Evolutionary conservation across 208 protist genomes (phyloP), one percentile per base, ranked within the genome.

Genomic region (Leishmania tropica): DNA sequence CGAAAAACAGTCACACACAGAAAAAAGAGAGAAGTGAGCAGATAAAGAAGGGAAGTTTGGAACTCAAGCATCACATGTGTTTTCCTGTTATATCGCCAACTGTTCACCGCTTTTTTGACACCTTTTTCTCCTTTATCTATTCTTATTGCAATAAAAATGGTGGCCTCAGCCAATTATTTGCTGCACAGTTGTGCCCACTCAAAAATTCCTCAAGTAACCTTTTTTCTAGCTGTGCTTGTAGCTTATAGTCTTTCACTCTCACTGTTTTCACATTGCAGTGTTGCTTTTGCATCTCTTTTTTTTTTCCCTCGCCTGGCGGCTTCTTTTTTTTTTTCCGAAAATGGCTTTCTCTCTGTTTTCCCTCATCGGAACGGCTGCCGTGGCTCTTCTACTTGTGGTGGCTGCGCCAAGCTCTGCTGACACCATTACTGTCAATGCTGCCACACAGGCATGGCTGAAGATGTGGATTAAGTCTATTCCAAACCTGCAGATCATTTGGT

Each of bases 401-500:
- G 75, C 81, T 19, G 75, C 75, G 0, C 81, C 81, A 11, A 35
- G 45, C 7, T 35, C 35, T 31, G 81, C 75, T 11, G 75, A 79
- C 47, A 64, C 79, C 47, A 78, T 80, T 51, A 76, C 13, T 21
- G 35, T 80, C 4, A 84, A 84, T 51, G 21, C 8, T 1, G 68
- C 68, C 42, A 84, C 81, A 0, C 19, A 48, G 7, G 21, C n/a
- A 3, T 84, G 60, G 60, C 35, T 84, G 47, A 6, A 62, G 3
- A 76, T 31, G 40, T 84, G 81, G 81, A 58, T 84, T 53, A 24
- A 35, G 10, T 76, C 81, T 13, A 84, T 84, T 51, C 81, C 81
- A 3, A 84, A 84, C 45, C 24, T 84, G 75, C 45, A 77, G 81
- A 80, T 53, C 21, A 77, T 84, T 54, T 84, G 81, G 81, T 5